Percentiles rank a stretch among this genome's conserved stretches.
Conservation (phyloP, 176 grass and related monocot genomes). For the Triticum aestivum region IWGSC_CS_RefSeq_v2.1 NC_057805.1:429310701-429311200, state of each 20-base stretch:
- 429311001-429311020: neutral
- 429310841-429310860: neutral
- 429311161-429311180: slow-evolving; percentile 13
- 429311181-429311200: neutral
- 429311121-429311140: neutral
- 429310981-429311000: neutral
- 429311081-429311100: neutral
- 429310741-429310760: neutral
- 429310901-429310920: neutral
- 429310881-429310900: neutral
- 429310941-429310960: slow-evolving; percentile 5
- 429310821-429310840: neutral
- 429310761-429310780: neutral
- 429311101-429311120: neutral
- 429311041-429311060: neutral
- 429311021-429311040: neutral
- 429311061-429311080: neutral
- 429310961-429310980: neutral
- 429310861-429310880: neutral
- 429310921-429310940: neutral
- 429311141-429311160: slow-evolving; percentile 7
- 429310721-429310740: neutral
- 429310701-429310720: neutral
- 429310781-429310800: neutral
- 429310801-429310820: neutral